Percentiles rank a stretch among this genome's conserved stretches.
phyloP scores from a whole-genome alignment of 305 asterid species.

The Plantago lanceolata region DNA sequence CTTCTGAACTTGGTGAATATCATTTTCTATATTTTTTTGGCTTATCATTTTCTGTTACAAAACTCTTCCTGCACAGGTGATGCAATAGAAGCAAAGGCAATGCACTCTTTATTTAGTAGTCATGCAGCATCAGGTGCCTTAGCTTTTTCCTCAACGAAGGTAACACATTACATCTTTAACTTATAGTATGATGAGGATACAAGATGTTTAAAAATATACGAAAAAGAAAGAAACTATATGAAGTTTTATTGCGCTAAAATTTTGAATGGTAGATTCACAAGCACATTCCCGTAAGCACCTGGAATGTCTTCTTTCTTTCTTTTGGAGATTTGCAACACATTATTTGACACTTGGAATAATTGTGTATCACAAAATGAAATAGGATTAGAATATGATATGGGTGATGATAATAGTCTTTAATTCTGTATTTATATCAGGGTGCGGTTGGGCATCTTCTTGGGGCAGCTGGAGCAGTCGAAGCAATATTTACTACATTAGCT shows the following conservation, averaged over 20 bases:
- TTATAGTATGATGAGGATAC: background rate
- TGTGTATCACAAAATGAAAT: background rate
- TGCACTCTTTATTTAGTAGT: slow-evolving; percentile 53
- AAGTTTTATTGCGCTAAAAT: background rate
- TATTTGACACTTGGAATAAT: background rate
- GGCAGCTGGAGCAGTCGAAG: slow-evolving; percentile 98
- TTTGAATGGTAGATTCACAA: background rate
- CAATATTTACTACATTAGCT: slow-evolving; percentile 68
- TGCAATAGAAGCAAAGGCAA: slow-evolving; percentile 82
- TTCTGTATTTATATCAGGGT: slow-evolving; percentile 45
- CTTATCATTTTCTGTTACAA: background rate
- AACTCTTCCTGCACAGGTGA: slow-evolving; percentile 53
- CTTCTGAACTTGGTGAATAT: background rate
- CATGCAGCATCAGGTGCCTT: slow-evolving; percentile 66
- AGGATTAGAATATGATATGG: background rate
- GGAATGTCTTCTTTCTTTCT: too few species aligned
- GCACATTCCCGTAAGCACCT: background rate
- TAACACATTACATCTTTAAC: slow-evolving; percentile 22
- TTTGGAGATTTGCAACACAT: too few species aligned
- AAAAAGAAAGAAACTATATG: background rate
- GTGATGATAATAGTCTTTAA: background rate
- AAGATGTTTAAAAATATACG: background rate
- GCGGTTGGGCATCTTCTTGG: slow-evolving; percentile 95
- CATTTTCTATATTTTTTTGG: background rate
- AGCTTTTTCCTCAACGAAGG: slow-evolving; percentile 94